Conservation (phyloP, 371 early-diverging fungal species). For the Racocetra persica region DNA sequence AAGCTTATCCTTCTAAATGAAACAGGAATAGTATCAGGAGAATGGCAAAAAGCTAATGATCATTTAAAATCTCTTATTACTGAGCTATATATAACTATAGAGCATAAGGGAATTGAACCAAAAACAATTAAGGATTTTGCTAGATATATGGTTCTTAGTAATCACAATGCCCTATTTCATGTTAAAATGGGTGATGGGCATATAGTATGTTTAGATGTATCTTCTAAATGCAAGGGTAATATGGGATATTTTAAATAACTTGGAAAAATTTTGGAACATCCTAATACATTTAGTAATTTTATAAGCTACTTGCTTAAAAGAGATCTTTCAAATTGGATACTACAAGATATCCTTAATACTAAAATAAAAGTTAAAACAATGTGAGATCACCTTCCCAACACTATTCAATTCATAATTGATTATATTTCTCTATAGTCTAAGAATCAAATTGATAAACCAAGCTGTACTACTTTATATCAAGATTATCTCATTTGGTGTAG, state of each 20-base stretch:
- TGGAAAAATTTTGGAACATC: background rate
- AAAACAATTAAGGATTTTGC: too few species aligned
- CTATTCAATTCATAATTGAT: background rate
- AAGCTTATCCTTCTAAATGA: too few species aligned
- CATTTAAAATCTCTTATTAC: too few species aligned
- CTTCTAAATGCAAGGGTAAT: background rate
- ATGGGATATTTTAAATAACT: background rate
- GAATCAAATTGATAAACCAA: background rate
- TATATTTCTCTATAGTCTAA: background rate
- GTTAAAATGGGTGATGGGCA: too few species aligned
- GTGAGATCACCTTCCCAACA: background rate
- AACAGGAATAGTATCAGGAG: too few species aligned
- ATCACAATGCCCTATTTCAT: too few species aligned
- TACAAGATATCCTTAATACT: slow-evolving; percentile 8
- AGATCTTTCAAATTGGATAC: background rate
- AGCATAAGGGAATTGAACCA: too few species aligned
- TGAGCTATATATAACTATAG: background rate
- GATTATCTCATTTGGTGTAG: background rate
- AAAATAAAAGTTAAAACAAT: slow-evolving; percentile 17
- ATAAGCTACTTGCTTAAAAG: background rate
- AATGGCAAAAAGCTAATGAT: too few species aligned
- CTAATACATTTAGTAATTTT: background rate
- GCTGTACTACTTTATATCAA: background rate
- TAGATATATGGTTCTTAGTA: too few species aligned
- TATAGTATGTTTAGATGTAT: background rate